Base-by-base conservation (phyloP, 805 yeast genomes). In the Blastobotrys parvus region DNA sequence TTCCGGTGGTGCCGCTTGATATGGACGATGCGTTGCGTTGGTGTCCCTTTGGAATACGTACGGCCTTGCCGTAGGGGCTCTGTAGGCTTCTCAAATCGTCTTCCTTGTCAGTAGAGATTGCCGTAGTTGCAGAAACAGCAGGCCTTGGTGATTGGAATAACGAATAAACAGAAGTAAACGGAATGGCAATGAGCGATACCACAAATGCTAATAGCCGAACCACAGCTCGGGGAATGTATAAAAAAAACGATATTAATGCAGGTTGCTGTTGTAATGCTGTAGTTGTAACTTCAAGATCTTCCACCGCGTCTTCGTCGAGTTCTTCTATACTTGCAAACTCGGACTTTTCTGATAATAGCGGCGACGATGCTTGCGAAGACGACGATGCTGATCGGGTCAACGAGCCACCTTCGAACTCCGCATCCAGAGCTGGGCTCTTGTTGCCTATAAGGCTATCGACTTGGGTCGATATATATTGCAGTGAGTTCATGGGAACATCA, bases 401-500 rank as follows among this genome's bases (percentile, higher is more conserved):
- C 32, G 32, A 16, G 32, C 32, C 16, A n/a, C 32, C 13, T 7
- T 25, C 29, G 11, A 29, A 16, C 32, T 4, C 32, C 21, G n/a
- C 20, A 17, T 32, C 35, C 8, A 31, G 6, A 5, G 19, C 8
- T 17, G n/a, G 13, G 7, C 5, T 32, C 13, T 16, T 15, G 29
- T 52, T 53, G 27, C 56, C 55, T 22, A 55, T 50, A 32, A 54
- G 56, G 39, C 44, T 36, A 41, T 55, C 57, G 33, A 55, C 57
- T 42, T 51, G 57, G 17, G 49, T 49, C 20, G 59, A 53, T 29
- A 55, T 43, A 43, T 43, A 55, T 42, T 55, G 54, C 1, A 55
- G 50, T 25, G 59, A 55, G 51, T 55, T 55, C 59, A 55, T 55
- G 19, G 30, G 23, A 8, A 8, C 29, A 25, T 25, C n/a, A n/a